These are phyloP conservation scores for Chondrus crispus DNA, from an alignment of 23 red algal genomes.

Conservation along the genomic window DNA sequence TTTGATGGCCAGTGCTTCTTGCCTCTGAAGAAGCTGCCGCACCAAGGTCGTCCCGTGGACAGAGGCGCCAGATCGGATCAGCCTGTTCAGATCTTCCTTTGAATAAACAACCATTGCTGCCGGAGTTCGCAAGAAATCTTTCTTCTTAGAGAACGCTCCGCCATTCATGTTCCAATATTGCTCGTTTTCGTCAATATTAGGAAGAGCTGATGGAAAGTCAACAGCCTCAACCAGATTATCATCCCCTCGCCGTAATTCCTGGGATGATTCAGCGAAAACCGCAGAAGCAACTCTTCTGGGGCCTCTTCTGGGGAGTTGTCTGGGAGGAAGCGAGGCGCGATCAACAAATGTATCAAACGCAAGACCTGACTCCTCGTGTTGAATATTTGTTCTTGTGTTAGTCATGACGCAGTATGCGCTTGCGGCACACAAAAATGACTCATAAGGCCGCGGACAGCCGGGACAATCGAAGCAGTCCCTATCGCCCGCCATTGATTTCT, in stretches of 20 bases:
- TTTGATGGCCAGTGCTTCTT: too few relatives aligned
- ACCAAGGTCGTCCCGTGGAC: constrained; percentile 34
- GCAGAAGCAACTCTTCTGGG: background rate
- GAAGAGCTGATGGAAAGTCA: background rate
- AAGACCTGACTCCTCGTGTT: too few relatives aligned
- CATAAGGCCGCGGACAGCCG: constrained; percentile 63
- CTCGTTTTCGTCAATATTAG: too few relatives aligned
- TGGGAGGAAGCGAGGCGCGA: background rate
- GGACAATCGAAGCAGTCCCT: constrained; percentile 62
- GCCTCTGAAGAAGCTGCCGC: background rate
- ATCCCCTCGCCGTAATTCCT: background rate
- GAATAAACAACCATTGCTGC: background rate
- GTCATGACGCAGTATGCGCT: too few relatives aligned
- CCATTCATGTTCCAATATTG: background rate
- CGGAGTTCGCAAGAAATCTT: too few relatives aligned
- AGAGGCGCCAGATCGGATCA: constrained; percentile 32
- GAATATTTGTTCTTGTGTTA: too few relatives aligned
- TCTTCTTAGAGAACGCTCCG: background rate
- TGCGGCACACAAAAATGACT: constrained; percentile 53
- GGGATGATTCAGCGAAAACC: background rate
- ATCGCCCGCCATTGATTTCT: constrained; percentile 11
- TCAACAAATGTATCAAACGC: too few relatives aligned
- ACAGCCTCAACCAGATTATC: background rate
- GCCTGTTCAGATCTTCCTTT: constrained; percentile 23
- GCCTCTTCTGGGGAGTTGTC: background rate